phyloP scores from a whole-genome alignment of 176 grass and related monocot genomes.

The Chrysopogon serrulatus region DNA sequence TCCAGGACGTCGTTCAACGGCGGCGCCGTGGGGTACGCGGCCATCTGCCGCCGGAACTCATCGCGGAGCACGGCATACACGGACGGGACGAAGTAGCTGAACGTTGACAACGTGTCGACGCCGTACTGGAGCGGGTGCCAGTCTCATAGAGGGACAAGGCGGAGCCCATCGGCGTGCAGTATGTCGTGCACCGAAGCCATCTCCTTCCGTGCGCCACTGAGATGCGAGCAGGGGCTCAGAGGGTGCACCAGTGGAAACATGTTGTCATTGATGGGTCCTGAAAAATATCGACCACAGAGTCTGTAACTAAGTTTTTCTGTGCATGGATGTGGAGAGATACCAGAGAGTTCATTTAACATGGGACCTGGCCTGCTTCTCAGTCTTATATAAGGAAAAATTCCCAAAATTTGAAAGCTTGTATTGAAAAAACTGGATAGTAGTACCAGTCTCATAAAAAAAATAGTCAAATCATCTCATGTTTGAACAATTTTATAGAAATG shows the following conservation, averaged over 20 bases:
- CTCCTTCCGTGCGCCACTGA: neutral
- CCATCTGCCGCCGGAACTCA: neutral
- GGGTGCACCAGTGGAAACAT: neutral
- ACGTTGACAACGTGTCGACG: too few species aligned
- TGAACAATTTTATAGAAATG: too few species aligned
- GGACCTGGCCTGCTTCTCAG: too few species aligned
- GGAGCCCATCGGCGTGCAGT: neutral
- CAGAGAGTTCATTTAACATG: too few species aligned
- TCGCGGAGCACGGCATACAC: neutral
- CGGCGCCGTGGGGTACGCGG: neutral
- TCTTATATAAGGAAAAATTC: too few species aligned
- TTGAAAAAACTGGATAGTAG: too few species aligned
- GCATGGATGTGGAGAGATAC: too few species aligned
- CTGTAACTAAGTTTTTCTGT: neutral
- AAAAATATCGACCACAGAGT: neutral
- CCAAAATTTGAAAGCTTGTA: too few species aligned
- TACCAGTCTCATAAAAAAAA: too few species aligned
- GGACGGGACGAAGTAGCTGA: neutral
- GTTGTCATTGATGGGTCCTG: neutral
- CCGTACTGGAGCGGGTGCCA: neutral
- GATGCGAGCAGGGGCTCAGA: neutral
- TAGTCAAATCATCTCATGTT: too few species aligned
- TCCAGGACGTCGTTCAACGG: too few species aligned
- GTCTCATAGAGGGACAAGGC: neutral
- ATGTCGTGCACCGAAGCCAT: neutral